Evolutionary conservation across 2,329 filamentous ascomycete species (phyloP), one percentile per base, ranked within the genome.

Genomic region (Pseudogymnoascus sp.): DNA sequence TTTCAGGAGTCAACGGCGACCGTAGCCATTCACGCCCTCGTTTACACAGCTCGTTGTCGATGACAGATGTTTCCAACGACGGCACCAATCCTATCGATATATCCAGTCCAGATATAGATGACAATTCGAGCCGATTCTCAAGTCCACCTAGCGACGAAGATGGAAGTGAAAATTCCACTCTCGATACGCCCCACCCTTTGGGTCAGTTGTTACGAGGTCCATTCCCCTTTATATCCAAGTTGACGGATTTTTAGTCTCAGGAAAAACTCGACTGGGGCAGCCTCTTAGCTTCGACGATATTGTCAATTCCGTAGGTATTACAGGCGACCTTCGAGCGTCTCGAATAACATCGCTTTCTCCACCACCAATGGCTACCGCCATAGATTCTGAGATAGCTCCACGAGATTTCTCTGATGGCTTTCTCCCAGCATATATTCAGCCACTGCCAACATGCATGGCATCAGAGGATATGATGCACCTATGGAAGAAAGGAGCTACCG

Each of bases 401-500:
- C 50, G 22, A 19, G 26, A 33, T 19, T 33, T 56, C 10, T 33
- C 50, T 12, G 5, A 26, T 19, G 50, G 50, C 8, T 33, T 33
- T 56, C 50, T 56, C 26, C 50, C 50, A 16, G 28, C 50, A 33
- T 56, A 56, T 56, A 56, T 56, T n/a, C 50, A 33, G 50, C 50
- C 50, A 33, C 50, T 56, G 28, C 50, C 50, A 19, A 33, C 28
- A 33, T 56, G 50, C 50, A 56, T 56, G 50, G 50, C n/a, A 56
- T 6, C 26, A 56, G 62, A 62, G 22, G 62, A 64, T 65, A 65
- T 59, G 65, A 82, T 85, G 64, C 96, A 93, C 74, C 82, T 96
- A 64, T 82, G 88, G 65, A 83, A 86, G 74, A 96, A 96, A 78
- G 91, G 91, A 4, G 91, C 91, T 1, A 78, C 96, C 67, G 86